Conservation (phyloP, 371 early-diverging fungal genomes). For the Encephalitozoon romaleae region DNA sequence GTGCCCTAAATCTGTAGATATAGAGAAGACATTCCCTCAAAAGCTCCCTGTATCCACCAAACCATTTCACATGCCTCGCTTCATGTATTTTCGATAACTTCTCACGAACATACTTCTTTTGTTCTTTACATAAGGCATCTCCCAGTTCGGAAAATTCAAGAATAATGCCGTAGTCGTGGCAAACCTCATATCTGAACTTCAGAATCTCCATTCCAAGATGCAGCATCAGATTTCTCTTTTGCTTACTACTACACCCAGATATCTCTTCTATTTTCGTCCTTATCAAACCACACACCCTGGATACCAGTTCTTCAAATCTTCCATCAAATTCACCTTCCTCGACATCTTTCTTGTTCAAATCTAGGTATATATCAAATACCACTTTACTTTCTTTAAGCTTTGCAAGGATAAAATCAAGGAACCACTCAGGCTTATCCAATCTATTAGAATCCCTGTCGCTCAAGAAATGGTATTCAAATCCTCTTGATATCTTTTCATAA, state of each 20-base stretch:
- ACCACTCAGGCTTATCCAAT: slow-evolving; percentile 62
- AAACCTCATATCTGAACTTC: slow-evolving; percentile 34
- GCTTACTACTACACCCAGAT: slow-evolving; percentile 27
- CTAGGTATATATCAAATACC: slow-evolving; percentile 28
- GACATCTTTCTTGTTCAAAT: neutral
- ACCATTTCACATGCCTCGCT: slow-evolving; percentile 38
- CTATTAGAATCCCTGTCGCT: slow-evolving; percentile 59
- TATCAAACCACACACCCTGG: slow-evolving; percentile 31
- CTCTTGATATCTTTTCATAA: slow-evolving; percentile 14
- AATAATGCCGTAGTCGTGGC: slow-evolving; percentile 8
- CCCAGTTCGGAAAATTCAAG: neutral
- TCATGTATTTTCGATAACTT: slow-evolving; percentile 31
- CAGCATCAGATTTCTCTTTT: slow-evolving; percentile 51
- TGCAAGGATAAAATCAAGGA: slow-evolving; percentile 52
- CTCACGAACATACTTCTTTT: neutral
- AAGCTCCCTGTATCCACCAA: slow-evolving; percentile 36
- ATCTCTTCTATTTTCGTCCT: slow-evolving; percentile 49
- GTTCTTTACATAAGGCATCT: neutral
- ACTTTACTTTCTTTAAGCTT: slow-evolving; percentile 27
- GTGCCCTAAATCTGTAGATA: neutral
- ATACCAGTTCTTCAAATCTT: slow-evolving; percentile 13
- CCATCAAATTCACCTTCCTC: neutral
- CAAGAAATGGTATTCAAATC: slow-evolving; percentile 59
- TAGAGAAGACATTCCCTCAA: slow-evolving; percentile 24
- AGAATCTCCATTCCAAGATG: slow-evolving; percentile 47